Conservation (phyloP, 2,329 filamentous ascomycete species). For the Hortaea werneckii region DNA sequence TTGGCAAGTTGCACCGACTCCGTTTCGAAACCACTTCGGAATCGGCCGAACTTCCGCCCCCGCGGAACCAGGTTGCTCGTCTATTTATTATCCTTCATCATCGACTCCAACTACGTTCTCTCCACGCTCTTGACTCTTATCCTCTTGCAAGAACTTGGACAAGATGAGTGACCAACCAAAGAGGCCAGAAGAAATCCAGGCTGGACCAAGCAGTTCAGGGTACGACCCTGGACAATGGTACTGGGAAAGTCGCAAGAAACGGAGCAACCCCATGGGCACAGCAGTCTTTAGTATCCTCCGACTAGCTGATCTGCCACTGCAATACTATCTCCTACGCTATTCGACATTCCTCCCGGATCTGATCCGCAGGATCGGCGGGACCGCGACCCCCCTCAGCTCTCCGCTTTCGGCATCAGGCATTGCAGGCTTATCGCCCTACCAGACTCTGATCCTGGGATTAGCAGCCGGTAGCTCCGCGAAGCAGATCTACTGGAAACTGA, state of each 20-base stretch:
- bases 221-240: not conserved
- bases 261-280: not conserved
- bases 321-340: constrained; percentile 9
- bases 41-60: no score
- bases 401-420: constrained; percentile 1
- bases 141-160: no score
- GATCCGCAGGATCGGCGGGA: constrained; percentile 6
- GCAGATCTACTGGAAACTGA: constrained; percentile 19
- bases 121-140: no score
- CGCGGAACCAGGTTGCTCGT: no score
- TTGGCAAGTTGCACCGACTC: no score
- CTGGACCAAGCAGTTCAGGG: not conserved
- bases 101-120: no score
- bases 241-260: not conserved
- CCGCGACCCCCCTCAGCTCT: constrained; percentile 1
- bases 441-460: constrained; percentile 14
- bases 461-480: constrained; percentile 14
- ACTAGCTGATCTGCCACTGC: constrained; percentile 10
- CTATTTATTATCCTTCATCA: no score
- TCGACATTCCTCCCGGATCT: constrained; percentile 4
- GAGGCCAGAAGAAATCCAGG: no score
- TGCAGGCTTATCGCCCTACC: constrained; percentile 13
- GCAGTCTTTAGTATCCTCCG: constrained; percentile 9
- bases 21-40: no score
- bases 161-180: no score